Evolutionary conservation across 495 filamentous ascomycete species (phyloP), one percentile per base, ranked within the genome.

Genomic region (Aspergillus taichungensis): DNA sequence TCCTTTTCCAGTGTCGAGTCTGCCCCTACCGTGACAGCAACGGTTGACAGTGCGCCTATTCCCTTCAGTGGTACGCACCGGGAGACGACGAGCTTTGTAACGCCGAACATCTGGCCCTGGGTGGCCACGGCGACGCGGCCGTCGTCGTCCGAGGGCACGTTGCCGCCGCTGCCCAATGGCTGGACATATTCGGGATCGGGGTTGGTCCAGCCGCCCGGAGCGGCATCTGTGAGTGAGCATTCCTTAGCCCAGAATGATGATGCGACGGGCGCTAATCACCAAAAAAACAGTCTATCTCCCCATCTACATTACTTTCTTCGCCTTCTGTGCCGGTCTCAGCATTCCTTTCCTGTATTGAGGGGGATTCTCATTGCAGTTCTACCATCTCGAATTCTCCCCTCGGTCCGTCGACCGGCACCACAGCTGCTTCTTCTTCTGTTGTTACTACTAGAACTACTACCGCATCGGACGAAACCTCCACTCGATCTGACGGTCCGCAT

Each of bases 171-270:
- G 10, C 81, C 85, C 12, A 75, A 68, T 50, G 85, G 84, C 14
- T 94, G 85, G 85, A 76, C 82, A 40, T 84, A 85, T 54, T 83
- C 82, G 33, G 70, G 76, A 39, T 76, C 77, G 38, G 82, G 86
- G 47, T 87, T 84, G 34, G 50, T 68, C 42, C 53, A 72, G 52
- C 67, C 71, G 42, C 70, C 71, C 32, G 59, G 57, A 44, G 60
- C 66, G 58, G 67, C 63, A 54, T 67, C 69, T 59, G 53, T 71
- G 61, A 73, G 72, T 75, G 66, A 74, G 73, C 62, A 59, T 57
- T 52, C 64, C 54, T 47, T 41, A 39, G 37, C 48, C 37, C 50
- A 50, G 39, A 39, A 31, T 52, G 30, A 13, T 44, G 8, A 40
- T 13, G 13, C 42, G 36, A 51, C 49, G 13, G 14, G 31, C 27